Base-by-base conservation (phyloP, 164 flowering plant genomes). In the Umbellularia californica region DNA sequence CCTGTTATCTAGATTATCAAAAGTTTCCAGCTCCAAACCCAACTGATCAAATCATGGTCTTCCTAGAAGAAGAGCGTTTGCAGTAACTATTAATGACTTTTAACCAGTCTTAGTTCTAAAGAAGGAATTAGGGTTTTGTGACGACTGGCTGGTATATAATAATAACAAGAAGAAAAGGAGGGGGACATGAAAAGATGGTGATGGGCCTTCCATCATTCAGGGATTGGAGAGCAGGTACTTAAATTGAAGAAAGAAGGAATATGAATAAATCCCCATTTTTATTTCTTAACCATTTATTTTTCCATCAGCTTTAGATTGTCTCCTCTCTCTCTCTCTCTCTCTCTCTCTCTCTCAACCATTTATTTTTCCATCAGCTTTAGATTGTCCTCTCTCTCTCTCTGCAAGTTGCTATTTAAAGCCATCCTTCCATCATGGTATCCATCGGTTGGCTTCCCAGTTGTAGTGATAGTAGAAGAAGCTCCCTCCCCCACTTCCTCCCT, bases 401-500 rank as follows among this genome's bases (percentile, higher is more conserved):
- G 47, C 47, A 5, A 41, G 47, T 50, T 4, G 75, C 69, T 73
- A 73, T 73, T 65, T 65, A 73, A 73, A 65, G 60, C 30, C 47
- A 65, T 25, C 22, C 35, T 65, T 73, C 47, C 20, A 15, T 65
- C n/a, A 58, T 14, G 20, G 19, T 60, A 50, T 65, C 24, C 24
- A 35, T 64, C 30, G 24, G 69, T 41, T n/a, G 41, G 20, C 52
- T 47, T 47, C 13, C 27, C 14, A 12, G n/a, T 35, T 15, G 50
- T 20, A 28, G 24, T 28, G 69, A 30, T 27, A 66, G 28, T 17
- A 27, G 47, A 13, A 24, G 35, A 13, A 24, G 35, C 19, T 20
- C 35, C 69, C 28, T 12, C 50, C 20, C 69, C 28, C n/a, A 25
- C 60, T 55, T 14, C n/a, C 20, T 55, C 20, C 17, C 20, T 15